Conservation (phyloP, 73 alveolate genomes). For the Paramecium sexaurelia region DNA sequence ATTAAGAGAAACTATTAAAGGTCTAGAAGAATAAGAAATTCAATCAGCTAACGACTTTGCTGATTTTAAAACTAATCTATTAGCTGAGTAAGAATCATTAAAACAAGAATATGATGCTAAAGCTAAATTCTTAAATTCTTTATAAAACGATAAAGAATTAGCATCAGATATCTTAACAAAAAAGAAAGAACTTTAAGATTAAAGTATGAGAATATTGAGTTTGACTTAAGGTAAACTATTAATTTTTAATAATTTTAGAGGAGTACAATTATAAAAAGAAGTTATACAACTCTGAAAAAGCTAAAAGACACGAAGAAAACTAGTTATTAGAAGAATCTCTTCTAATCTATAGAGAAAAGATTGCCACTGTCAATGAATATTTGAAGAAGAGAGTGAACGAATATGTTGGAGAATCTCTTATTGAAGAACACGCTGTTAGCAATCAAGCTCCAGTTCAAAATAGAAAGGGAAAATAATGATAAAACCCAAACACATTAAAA, state of each 20-base stretch:
- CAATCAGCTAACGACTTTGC: conserved; percentile 33
- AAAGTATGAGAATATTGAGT: conserved; percentile 32
- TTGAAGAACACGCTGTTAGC: conserved; percentile 53
- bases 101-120: conserved; percentile 58
- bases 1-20: conserved; percentile 41
- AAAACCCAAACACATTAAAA: not conserved
- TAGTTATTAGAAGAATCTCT: conserved; percentile 55
- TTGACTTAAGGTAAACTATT: conserved; percentile 10
- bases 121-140: conserved; percentile 47
- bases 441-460: conserved; percentile 26
- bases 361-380: conserved; percentile 45
- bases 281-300: conserved; percentile 16
- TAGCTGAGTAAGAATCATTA: conserved; percentile 52
- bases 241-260: not conserved
- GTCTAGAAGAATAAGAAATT: conserved; percentile 47
- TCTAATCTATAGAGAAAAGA: conserved; percentile 42
- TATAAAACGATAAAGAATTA: conserved; percentile 31
- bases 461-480: conserved; percentile 45
- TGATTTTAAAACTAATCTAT: conserved; percentile 46
- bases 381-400: conserved; percentile 59
- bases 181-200: conserved; percentile 38
- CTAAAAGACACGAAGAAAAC: conserved; percentile 43
- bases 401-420: conserved; percentile 35
- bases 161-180: conserved; percentile 38
- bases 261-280: conserved; percentile 42